A percentile compares a stretch with the other conserved stretches of the same genome.
These are phyloP conservation scores for Phoenix roebelenii DNA, from an alignment of 176 grass and related monocot species.

Conservation along the genomic window DNA sequence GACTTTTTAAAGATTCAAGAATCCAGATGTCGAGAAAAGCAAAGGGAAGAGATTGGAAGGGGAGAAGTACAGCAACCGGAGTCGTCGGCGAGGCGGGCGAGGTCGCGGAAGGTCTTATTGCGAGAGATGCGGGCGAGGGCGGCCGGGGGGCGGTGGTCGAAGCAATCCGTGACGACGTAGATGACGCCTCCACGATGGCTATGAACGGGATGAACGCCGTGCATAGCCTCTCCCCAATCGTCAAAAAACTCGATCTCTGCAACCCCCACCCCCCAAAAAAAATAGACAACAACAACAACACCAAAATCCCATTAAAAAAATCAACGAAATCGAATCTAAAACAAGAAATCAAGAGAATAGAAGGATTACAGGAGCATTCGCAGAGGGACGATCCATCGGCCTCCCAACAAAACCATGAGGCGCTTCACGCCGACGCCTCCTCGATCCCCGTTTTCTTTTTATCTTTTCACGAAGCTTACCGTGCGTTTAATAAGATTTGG, in stretches of 20 bases:
- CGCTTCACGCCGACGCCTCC: no score
- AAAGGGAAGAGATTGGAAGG: background rate
- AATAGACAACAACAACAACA: background rate
- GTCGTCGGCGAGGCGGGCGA: conserved; percentile 53
- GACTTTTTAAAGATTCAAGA: conserved; percentile 1
- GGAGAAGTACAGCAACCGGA: conserved; percentile 53
- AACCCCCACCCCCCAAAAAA: background rate
- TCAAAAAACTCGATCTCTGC: conserved; percentile 52
- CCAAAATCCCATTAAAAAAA: background rate
- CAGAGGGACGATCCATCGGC: background rate
- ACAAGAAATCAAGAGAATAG: background rate
- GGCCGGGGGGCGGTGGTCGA: conserved; percentile 19
- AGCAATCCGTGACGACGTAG: conserved; percentile 52
- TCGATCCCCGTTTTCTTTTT: background rate
- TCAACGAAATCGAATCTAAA: background rate
- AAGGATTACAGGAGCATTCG: background rate
- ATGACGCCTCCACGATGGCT: conserved; percentile 40
- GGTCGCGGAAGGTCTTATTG: conserved; percentile 12
- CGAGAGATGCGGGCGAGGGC: background rate
- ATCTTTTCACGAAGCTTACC: no score
- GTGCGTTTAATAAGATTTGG: no score
- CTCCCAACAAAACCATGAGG: background rate
- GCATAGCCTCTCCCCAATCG: conserved; percentile 65
- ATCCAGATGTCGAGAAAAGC: background rate
- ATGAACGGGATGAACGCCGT: conserved; percentile 39